Evolutionary conservation across 306 rosid species (phyloP), one percentile per base, ranked within the genome.

Genomic region (Argentina anserina): DNA sequence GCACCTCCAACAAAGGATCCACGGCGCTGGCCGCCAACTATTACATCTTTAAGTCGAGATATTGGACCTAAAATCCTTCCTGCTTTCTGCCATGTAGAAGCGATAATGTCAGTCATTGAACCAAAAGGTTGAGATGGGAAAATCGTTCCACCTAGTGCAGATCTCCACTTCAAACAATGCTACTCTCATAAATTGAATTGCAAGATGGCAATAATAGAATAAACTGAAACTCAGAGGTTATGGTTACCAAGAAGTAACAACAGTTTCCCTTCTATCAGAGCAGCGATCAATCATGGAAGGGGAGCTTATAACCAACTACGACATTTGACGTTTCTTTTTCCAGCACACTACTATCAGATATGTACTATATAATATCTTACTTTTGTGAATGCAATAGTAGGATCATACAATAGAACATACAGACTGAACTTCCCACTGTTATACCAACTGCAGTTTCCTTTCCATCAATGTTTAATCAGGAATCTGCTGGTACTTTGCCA

Each of bases 21-120:
- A 4, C 86, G 93, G 25, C 90, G 88, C 15, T 91, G 83, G 58
- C 96, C 91, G 33, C 92, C 93, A 61, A 90, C 88, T 37, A 95
- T 84, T 75, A 82, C 90, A 31, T 88, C 97, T 82, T 95, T 95
- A 76, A 95, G 90, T 58, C 97, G 89, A 73, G 82, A 55, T 49
- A 91, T 86, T 66, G 97, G 93, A 68, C 84, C 89, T 55, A 91
- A 78, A 76, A 84, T 76, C 83, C 84, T 85, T 81, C 89, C 80
- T 67, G 86, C 76, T 42, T 75, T 90, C 99, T 91, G 85, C 39
- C 69, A 65, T 2, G 72, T 29, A 49, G 3, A 45, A 42, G 61
- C 39, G 11, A 37, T 23, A 64, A 66, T 18, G 73, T 77, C 77
- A 77, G 55, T 43, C 71, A 49, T 41, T 65, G 53, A 26, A 28